Base-by-base conservation (phyloP, 2,329 filamentous ascomycete species). In the Kalmusia sp. region DNA sequence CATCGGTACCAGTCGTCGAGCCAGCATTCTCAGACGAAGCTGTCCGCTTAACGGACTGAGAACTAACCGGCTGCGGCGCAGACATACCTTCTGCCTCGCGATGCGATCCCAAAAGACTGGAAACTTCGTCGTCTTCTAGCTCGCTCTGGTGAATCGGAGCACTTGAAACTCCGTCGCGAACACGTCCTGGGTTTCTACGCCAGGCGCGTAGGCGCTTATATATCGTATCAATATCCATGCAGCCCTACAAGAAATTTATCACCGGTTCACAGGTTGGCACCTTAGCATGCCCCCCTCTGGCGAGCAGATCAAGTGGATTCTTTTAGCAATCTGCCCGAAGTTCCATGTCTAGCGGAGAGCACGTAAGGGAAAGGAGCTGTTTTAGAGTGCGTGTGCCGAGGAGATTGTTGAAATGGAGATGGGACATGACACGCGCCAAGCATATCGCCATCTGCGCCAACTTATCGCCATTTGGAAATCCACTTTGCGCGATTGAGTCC, bases 381-480 rank as follows among this genome's bases (percentile, higher is more conserved):
- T 49, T 52, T 7, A 27, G 49, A 22, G 35, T 12, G 14, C 14
- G 8, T 27, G 8, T 44, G 40, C 41, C 48, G 47, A 47, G 49
- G 49, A 52, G 34, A 40, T 40, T n/a, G 35, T 21, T 38, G 9
- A 2, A 38, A 1, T 22, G 6, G 12, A 9, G 35, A 21, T 21
- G 7, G 19, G n/a, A 14, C 7, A 51, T 53, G 54, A 39, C 34
- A 46, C 37, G 51, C 38, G 54, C 54, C 45, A 57, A 57, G 54
- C 47, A 57, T 57, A 46, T 57, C 54, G 54, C 52, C 50, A 57
- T 57, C 43, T 51, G 51, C 3, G 35, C 35, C 19, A 11, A 38
- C 19, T 22, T 38, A 38, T 38, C 35, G 35, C 24, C 19, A 22
- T 38, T 6, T 14, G 9, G 8, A 38, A 24, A 38, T 51, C 35